Conservation (phyloP, 2,329 filamentous ascomycete genomes). For the Neocucurbitaria cava region DNA sequence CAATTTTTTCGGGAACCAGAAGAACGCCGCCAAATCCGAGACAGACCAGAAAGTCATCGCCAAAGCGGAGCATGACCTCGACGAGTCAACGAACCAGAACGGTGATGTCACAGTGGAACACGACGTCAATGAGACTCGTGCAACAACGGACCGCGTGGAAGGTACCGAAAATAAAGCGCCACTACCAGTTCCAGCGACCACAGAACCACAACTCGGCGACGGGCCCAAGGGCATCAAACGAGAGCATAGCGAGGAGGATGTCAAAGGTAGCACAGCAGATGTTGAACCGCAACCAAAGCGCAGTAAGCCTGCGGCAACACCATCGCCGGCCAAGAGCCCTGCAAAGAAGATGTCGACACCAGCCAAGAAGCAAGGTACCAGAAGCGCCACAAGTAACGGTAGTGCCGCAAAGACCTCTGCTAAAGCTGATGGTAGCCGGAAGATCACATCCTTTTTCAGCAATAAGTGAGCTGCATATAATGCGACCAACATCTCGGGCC, state of each 20-base stretch:
- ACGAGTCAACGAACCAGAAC: constrained; percentile 32
- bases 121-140: constrained; percentile 50
- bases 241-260: constrained; percentile 50
- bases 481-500: constrained; percentile 13
- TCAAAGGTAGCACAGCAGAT: constrained; percentile 38
- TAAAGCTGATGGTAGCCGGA: constrained; percentile 60
- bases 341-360: constrained; percentile 29
- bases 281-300: constrained; percentile 50
- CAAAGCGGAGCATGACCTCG: constrained; percentile 34
- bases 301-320: constrained; percentile 24
- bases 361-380: constrained; percentile 52
- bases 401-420: constrained; percentile 53
- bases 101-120: constrained; percentile 45
- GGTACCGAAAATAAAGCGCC: constrained; percentile 61
- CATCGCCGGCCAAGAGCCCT: constrained; percentile 31
- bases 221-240: constrained; percentile 55
- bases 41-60: constrained; percentile 14
- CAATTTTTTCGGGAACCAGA: constrained; percentile 81
- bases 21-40: constrained; percentile 41
- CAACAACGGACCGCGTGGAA: constrained; percentile 52
- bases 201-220: constrained; percentile 14
- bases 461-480: constrained; percentile 49
- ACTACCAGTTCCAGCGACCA: constrained; percentile 49
- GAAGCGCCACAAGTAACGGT: constrained; percentile 65
- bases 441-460: constrained; percentile 65